A percentile compares a stretch with the other conserved stretches of the same genome.
Evolutionary conservation across 1,284 basidiomycete species (phyloP).

Genomic region (Mrakiaceae sp.): DNA sequence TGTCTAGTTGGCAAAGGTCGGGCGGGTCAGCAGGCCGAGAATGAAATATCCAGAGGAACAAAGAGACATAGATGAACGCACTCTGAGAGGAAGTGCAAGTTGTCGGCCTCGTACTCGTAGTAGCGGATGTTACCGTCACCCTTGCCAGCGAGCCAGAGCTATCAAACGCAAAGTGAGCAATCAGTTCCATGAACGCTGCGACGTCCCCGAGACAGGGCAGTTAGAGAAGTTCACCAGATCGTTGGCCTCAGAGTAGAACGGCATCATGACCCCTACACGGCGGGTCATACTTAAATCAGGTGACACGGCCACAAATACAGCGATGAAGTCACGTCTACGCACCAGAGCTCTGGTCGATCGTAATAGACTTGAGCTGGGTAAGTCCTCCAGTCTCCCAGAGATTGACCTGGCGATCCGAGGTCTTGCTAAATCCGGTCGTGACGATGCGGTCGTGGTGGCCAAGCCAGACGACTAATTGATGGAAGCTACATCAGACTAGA

Average conservation of each 20-base stretch:
- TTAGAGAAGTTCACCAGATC: constrained; percentile 69
- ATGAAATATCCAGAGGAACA: constrained; percentile 29
- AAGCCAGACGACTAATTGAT: constrained; percentile 60
- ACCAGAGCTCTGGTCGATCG: constrained; percentile 66
- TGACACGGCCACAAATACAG: background rate
- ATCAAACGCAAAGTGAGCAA: too few relatives aligned
- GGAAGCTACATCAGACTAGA: too few relatives aligned
- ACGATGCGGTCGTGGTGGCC: constrained; percentile 77
- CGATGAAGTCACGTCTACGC: background rate
- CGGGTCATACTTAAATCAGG: background rate
- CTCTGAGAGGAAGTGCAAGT: constrained; percentile 67
- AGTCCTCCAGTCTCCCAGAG: constrained; percentile 74
- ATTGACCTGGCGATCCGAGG: constrained; percentile 80
- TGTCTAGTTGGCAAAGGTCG: background rate
- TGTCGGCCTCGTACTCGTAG: constrained; percentile 87
- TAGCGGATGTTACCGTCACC: constrained; percentile 83
- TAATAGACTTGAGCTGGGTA: constrained; percentile 59
- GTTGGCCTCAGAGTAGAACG: constrained; percentile 88
- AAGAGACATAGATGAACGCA: constrained; percentile 31
- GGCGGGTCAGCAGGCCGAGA: background rate
- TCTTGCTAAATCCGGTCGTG: constrained; percentile 86
- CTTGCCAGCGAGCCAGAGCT: constrained; percentile 36
- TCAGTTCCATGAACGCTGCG: too few relatives aligned
- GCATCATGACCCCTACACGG: constrained; percentile 71
- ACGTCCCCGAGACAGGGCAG: too few relatives aligned